phyloP scores from a whole-genome alignment of 768 basidiomycete genomes.

The Phaffia tasmanica region DNA sequence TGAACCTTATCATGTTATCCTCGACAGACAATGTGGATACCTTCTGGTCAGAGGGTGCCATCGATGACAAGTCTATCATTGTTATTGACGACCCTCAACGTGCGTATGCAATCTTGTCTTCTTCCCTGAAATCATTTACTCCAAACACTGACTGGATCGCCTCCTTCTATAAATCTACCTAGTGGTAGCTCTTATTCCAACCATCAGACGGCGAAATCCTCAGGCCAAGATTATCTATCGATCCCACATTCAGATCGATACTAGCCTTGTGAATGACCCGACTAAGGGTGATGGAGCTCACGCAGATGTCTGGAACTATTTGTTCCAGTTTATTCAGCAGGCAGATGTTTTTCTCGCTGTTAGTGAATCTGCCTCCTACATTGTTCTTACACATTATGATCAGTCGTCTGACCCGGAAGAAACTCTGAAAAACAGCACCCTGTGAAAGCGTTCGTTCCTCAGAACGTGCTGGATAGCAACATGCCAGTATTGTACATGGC shows the following conservation, averaged over 20 bases:
- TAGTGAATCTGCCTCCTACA: constrained; percentile 29
- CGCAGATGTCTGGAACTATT: constrained; percentile 84
- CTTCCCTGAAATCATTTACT: neutral
- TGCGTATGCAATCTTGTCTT: constrained; percentile 12
- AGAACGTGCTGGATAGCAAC: constrained; percentile 53
- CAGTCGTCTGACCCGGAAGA: neutral
- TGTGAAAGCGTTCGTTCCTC: constrained; percentile 85
- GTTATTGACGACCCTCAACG: constrained; percentile 57
- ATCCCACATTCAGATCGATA: constrained; percentile 75
- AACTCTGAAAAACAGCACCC: constrained; percentile 49
- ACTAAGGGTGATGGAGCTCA: constrained; percentile 38
- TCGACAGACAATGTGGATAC: constrained; percentile 20
- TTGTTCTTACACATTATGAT: neutral
- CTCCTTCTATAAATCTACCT: too few species aligned
- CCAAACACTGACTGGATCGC: neutral
- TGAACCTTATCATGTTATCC: neutral
- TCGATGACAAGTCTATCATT: constrained; percentile 58
- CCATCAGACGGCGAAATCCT: constrained; percentile 55
- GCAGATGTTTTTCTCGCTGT: constrained; percentile 82
- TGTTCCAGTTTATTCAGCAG: constrained; percentile 82
- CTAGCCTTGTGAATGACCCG: constrained; percentile 68
- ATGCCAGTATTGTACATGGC: constrained; percentile 36
- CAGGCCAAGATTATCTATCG: constrained; percentile 84
- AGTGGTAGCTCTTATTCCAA: constrained; percentile 81
- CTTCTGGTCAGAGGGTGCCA: constrained; percentile 53